Base-by-base conservation (phyloP, 768 basidiomycete species). In the Pleurotus eryngii region DNA sequence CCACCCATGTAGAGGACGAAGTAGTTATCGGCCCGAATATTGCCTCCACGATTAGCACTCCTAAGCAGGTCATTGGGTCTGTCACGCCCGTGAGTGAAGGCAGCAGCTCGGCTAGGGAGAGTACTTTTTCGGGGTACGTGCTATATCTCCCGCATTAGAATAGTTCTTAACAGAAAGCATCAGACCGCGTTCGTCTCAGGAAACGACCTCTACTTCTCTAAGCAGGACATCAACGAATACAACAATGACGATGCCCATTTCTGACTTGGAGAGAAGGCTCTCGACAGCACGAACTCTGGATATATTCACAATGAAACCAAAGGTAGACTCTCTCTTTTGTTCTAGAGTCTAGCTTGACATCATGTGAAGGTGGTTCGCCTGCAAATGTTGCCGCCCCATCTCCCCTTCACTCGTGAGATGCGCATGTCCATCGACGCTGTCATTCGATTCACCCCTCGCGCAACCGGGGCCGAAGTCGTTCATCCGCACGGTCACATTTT, bases 261-360 rank as follows among this genome's bases (percentile, higher is more conserved):
- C 82, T 24, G 91, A 95, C 61, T 80, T 99, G 14, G 96, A 98
- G 68, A 76, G 81, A 35, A 78, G 92, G 24, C 77, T 99, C 35
- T 80, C 86, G 26, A 87, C 92, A 1, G 82, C 88, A 27, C 77
- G 82, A 17, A 92, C 92, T 6, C 73, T 98, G 26, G 97, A 99
- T 69, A 86, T 99, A 46, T 99, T 99, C 70, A 92, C 92, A 1
- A 96, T 99, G 94, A 81, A 83, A 60, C 89, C 89, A 1, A 95
- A 93, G 83, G 96, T 93, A 60, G 60, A 59, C 15, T 61, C 62
- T 49, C 22, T 12, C 7, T 46, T 57, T 4, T 12, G n/a, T 37
- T 60, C 42, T 5, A 30, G 24, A 30, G 51, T 50, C 43, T 27
- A 49, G 49, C 27, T 45, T 54, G 59, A 42, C 61, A 39, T n/a